These are phyloP conservation scores for Clarireedia hainanense DNA, from an alignment of 2,329 filamentous ascomycete genomes.

Conservation along the genomic window DNA sequence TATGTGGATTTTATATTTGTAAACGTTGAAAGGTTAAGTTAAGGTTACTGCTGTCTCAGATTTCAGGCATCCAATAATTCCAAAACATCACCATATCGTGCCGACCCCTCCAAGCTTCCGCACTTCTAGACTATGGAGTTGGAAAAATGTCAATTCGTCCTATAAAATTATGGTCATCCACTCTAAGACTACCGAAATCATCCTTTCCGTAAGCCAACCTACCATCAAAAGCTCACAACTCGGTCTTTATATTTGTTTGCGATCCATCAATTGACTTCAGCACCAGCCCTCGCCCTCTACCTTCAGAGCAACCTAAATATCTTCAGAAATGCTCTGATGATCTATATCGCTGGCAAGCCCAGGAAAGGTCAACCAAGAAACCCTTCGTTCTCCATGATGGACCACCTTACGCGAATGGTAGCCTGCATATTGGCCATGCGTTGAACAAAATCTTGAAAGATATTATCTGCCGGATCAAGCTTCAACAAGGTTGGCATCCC, in stretches of 20 bases:
- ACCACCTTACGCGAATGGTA: slow-evolving; percentile 92
- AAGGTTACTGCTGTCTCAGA: too few relatives aligned
- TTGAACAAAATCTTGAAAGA: slow-evolving; percentile 97
- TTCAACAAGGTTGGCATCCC: slow-evolving; percentile 53
- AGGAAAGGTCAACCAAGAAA: slow-evolving; percentile 27
- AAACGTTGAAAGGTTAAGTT: too few relatives aligned
- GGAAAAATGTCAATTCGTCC: slow-evolving; percentile 26
- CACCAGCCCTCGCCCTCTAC: slow-evolving; percentile 30
- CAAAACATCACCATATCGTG: too few relatives aligned
- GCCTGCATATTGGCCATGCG: slow-evolving; percentile 85
- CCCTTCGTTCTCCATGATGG: slow-evolving; percentile 88
- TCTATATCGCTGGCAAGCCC: slow-evolving; percentile 77
- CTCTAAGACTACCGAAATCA: slow-evolving; percentile 67
- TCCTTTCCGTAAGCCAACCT: slow-evolving; percentile 53
- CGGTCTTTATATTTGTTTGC: neutral
- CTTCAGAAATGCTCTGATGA: slow-evolving; percentile 76
- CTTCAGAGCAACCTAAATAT: slow-evolving; percentile 44
- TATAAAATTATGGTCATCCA: slow-evolving; percentile 61
- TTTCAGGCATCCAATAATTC: too few relatives aligned
- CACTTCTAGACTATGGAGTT: slow-evolving; percentile 10
- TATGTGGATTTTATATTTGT: too few relatives aligned
- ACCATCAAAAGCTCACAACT: slow-evolving; percentile 9
- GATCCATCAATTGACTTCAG: slow-evolving; percentile 8
- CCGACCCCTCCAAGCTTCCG: too few relatives aligned
- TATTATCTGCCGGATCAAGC: slow-evolving; percentile 74